Evolutionary conservation across 495 filamentous ascomycete species (phyloP), one percentile per base, ranked within the genome.

Genomic region (Talaromyces proteolyticus): DNA sequence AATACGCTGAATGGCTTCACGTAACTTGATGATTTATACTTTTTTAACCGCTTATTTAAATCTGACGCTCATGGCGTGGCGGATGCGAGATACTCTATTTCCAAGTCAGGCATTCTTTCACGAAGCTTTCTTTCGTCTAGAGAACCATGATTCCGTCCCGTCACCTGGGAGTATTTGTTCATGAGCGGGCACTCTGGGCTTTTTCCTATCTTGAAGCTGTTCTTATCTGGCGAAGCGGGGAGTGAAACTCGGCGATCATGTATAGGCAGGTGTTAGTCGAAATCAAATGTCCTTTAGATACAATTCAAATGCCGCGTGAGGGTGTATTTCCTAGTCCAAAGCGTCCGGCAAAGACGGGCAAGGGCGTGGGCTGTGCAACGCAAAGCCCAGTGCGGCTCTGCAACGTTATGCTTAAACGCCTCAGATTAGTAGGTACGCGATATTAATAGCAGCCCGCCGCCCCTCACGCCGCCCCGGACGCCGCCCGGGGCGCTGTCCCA

Each of bases 1-100:
- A 62, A 63, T 70, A 63, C 61, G 65, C 57, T 65, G 59, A 63
- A 44, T 41, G 24, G 49, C 12, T 25, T 42, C 19, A 51, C 22
- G 19, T 42, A 25, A 11, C 38, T 40, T 50, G 22, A 50, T 29
- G 37, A 42, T 49, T 24, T 16, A 23, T 36, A 24, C 17, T 37
- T 47, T n/a, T 45, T 17, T 23, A 12, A 25, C 22, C 42, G 29
- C 19, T 36, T 47, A 1, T 41, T 41, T 17, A 10, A 17, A n/a
- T n/a, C n/a, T n/a, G 29, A 8, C 29, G 14, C 29, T 34, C 14
- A 10, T 34, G 29, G 29, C 8, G 29, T 14, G 29, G 29, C 8
- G 8, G 29, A 10, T 34, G 8, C 29, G 29, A 34, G 29, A 34
- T 34, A 34, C 29, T 34, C 29, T 34, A 34, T 34, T 10, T 34